These are phyloP conservation scores for Pleurotus djamor DNA, from an alignment of 768 basidiomycete species.

Conservation along the genomic window DNA sequence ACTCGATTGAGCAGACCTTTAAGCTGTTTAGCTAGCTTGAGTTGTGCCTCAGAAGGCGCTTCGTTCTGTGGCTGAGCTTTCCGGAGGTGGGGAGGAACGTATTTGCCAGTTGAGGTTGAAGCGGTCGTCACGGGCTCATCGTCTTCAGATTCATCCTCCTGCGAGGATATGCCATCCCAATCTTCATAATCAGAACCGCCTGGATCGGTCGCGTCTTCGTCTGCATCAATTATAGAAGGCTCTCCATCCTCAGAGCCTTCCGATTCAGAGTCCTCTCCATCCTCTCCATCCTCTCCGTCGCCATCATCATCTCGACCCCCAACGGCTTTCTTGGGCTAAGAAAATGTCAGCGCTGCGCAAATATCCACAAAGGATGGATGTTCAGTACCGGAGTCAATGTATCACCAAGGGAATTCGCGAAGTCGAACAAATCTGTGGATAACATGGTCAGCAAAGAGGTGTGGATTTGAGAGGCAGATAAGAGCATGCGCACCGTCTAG, in stretches of 20 bases:
- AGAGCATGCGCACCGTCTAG: conserved; percentile 62
- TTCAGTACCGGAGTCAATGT: conserved; percentile 1
- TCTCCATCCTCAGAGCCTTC: conserved; percentile 24
- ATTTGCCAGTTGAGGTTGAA: conserved; percentile 33
- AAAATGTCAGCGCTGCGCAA: neutral
- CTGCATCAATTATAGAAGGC: conserved; percentile 12
- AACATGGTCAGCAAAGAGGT: neutral
- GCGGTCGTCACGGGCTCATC: neutral
- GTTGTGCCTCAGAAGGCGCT: conserved; percentile 31
- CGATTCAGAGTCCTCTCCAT: conserved; percentile 17
- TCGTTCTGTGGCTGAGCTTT: conserved; percentile 24
- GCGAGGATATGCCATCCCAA: conserved; percentile 29
- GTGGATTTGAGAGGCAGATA: neutral
- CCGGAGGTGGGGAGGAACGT: conserved; percentile 83
- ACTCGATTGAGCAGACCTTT: conserved; percentile 93
- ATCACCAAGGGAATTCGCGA: conserved; percentile 35
- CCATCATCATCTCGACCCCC: conserved; percentile 7
- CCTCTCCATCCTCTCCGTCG: conserved; percentile 22
- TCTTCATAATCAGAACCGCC: conserved; percentile 27
- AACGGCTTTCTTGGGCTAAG: conserved; percentile 10
- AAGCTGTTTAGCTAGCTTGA: conserved; percentile 69
- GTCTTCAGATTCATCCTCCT: no score
- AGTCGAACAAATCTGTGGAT: conserved; percentile 51
- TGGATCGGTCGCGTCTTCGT: conserved; percentile 17
- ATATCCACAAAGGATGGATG: no score